Evolutionary conservation across 495 filamentous ascomycete species (phyloP), one percentile per base, ranked within the genome.

Genomic region (Baudoinia panamericana): DNA sequence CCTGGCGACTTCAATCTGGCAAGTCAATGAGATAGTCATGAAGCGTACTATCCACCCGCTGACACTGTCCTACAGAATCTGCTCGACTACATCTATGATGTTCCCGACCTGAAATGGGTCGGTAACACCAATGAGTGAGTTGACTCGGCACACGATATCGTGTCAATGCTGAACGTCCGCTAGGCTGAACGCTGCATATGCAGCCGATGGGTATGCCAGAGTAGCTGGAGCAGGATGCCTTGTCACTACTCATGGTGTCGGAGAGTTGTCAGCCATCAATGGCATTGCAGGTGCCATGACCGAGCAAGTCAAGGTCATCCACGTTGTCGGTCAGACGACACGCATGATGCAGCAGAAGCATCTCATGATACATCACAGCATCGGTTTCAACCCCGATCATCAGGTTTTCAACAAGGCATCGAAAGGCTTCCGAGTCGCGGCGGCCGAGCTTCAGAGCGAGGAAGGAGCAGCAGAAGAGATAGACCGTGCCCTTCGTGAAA

Each of bases 361-460:
- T 17, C 44, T 62, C 48, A 62, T 63, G 61, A 63, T 63, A 17
- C 61, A 63, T 30, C 61, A 63, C 48, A 59, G 57, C 7, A 57
- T 63, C 28, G 61, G 42, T 30, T 41, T 50, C 24, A 36, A 27
- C 19, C 41, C 29, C n/a, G 43, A 42, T 37, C 37, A 52, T 30
- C 46, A 58, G 41, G 30, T 57, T 30, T 62, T 59, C 45, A 59
- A 58, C 43, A 51, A 58, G n/a, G 50, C 54, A 22, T 54, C 57
- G 3, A 45, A 42, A 31, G 50, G 36, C 10, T 49, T 58, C 32
- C 45, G 61, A 15, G 40, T 45, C 25, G 53, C 57, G 0, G 57
- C 53, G 5, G 61, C 59, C 7, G 57, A 61, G 36, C 39, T 63
- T 0, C 52, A 51, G 48, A 55, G 56, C 29, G 37, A 51, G 13